Base-by-base conservation (phyloP, 2,329 filamentous ascomycete species). In the Incumbomyces lentus region DNA sequence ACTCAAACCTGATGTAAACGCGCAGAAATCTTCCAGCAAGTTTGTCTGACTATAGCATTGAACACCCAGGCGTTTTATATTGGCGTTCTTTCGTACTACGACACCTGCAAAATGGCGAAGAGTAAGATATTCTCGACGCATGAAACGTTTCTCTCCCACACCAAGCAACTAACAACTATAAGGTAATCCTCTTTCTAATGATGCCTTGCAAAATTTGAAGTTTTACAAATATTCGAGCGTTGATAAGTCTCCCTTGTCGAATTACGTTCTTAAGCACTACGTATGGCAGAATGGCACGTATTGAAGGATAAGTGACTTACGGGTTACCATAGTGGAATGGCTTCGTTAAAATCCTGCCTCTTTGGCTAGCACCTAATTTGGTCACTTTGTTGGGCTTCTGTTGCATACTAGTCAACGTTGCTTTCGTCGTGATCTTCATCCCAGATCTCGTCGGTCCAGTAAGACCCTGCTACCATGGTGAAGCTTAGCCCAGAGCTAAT, bases 281-380 rank as follows among this genome's bases (percentile, higher is more conserved):
- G 92, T 96, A 84, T 45, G 46, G 33, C 47, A 8, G 22, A 4
- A 26, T 26, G 22, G 22, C 22, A 8, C 22, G 22, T 4, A 26
- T 26, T 26, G 22, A 26, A 26, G 22, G 22, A 26, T 26, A 4
- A 26, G 22, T 26, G 22, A 8, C 22, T 26, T 26, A 26, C 22
- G 22, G 22, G 5, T 4, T 4, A 26, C 8, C 22, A 60, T 66
- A 96, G 90, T 98, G 92, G 92, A 96, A 95, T 77, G 86, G 81
- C 55, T 89, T 89, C 58, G 92, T 96, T 58, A 81, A 95, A 63
- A 69, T 95, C 35, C 70, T 98, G 59, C 92, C 92, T 53, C 70
- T 95, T 78, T 98, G 90, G 89, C 77, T 98, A 46, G 92, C 92
- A 22, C 92, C 92, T 30, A 98, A 98, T 63, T 92, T 95, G 81